phyloP scores from a whole-genome alignment of 805 yeast genomes.

The Candida endomychidarum region DNA sequence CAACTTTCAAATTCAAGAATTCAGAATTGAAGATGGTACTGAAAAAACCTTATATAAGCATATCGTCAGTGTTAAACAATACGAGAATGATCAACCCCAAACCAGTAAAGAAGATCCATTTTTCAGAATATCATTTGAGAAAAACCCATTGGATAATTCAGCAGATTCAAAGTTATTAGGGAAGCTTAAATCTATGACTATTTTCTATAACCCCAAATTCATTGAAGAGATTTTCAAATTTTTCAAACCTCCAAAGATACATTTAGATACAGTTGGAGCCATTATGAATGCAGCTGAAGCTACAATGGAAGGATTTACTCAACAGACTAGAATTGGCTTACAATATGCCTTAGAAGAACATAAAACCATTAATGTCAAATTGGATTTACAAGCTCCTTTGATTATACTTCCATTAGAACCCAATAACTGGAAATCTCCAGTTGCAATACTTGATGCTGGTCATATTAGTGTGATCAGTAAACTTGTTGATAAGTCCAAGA shows the following conservation, averaged over 20 bases:
- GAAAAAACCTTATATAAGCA: constrained; percentile 78
- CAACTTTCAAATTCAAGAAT: constrained; percentile 73
- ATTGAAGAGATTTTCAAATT: constrained; percentile 72
- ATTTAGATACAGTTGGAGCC: constrained; percentile 84
- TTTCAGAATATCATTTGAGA: constrained; percentile 78
- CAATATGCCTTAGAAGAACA: constrained; percentile 95
- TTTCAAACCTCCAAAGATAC: constrained; percentile 84
- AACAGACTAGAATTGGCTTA: constrained; percentile 86
- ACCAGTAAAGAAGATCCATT: constrained; percentile 55
- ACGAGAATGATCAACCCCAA: constrained; percentile 27
- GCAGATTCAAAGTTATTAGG: constrained; percentile 80
- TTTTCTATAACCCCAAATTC: constrained; percentile 84
- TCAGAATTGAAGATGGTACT: constrained; percentile 86
- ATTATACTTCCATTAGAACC: constrained; percentile 85
- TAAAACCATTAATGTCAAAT: constrained; percentile 78
- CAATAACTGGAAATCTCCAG: constrained; percentile 76
- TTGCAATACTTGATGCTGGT: constrained; percentile 93
- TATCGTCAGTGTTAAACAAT: constrained; percentile 78
- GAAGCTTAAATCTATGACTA: constrained; percentile 80
- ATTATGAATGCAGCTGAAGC: constrained; percentile 93
- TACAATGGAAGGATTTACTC: constrained; percentile 85
- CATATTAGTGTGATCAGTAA: constrained; percentile 84
- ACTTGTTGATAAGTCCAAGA: constrained; percentile 65
- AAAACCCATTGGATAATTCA: constrained; percentile 77
- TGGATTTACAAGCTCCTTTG: constrained; percentile 93